phyloP scores from a whole-genome alignment of 192 early-diverging fungal genomes.

The Backusella macrospora region DNA sequence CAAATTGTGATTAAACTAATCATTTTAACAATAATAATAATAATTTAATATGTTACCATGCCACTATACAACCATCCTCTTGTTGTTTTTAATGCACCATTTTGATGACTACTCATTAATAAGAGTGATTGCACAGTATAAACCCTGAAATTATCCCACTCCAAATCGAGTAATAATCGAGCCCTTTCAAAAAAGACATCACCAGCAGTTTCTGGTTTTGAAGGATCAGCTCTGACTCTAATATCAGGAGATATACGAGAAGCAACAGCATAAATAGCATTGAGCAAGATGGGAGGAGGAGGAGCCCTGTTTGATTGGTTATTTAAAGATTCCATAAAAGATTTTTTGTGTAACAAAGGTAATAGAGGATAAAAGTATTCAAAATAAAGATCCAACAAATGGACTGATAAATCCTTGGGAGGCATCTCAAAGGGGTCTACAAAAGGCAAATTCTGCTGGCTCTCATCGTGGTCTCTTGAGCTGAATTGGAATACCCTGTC shows the following conservation, averaged over 20 bases:
- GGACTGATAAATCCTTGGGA: slow-evolving; percentile 58
- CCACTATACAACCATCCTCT: slow-evolving; percentile 44
- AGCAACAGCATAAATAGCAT: slow-evolving; percentile 51
- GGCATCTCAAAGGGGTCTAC: slow-evolving; percentile 59
- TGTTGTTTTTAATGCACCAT: slow-evolving; percentile 34
- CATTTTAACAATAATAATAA: neutral
- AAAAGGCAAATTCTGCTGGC: neutral
- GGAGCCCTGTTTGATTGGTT: neutral
- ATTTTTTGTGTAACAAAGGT: slow-evolving; percentile 67
- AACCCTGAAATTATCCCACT: slow-evolving; percentile 39
- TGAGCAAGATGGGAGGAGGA: slow-evolving; percentile 50
- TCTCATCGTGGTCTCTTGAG: slow-evolving; percentile 10
- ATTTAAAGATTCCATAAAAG: slow-evolving; percentile 49
- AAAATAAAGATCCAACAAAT: slow-evolving; percentile 68
- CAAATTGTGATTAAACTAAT: neutral
- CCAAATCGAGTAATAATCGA: slow-evolving; percentile 36
- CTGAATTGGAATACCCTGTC: slow-evolving; percentile 44
- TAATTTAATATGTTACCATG: slow-evolving; percentile 22
- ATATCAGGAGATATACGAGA: slow-evolving; percentile 50
- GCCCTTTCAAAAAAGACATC: slow-evolving; percentile 57
- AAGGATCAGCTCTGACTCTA: slow-evolving; percentile 47
- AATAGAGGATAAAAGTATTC: slow-evolving; percentile 67
- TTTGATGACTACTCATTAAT: slow-evolving; percentile 40
- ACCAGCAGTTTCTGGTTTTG: slow-evolving; percentile 52
- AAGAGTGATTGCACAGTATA: slow-evolving; percentile 40